These are phyloP conservation scores for Meira nashicola DNA, from an alignment of 1,284 basidiomycete species.

Conservation along the genomic window DNA sequence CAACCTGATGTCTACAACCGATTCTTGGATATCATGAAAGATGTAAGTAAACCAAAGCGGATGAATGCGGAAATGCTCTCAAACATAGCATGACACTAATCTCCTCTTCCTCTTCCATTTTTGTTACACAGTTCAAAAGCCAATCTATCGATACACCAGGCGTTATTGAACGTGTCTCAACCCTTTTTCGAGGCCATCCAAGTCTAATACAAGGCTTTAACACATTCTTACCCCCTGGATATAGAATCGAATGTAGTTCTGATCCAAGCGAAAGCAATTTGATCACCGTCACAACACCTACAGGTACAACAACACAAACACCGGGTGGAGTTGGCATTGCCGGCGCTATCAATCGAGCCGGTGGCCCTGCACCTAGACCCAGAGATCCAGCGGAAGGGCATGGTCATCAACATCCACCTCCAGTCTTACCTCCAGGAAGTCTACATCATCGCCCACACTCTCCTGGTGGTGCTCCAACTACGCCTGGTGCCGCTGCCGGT, in stretches of 20 bases:
- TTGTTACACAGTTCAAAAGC: constrained; percentile 42
- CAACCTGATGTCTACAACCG: constrained; percentile 94
- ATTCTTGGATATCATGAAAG: constrained; percentile 99
- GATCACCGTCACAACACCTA: constrained; percentile 91
- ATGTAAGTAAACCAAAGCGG: constrained; percentile 53
- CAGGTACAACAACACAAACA: constrained; percentile 66
- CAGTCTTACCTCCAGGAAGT: constrained; percentile 11
- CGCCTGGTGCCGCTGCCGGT: constrained; percentile 23
- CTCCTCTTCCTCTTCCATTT: constrained; percentile 5
- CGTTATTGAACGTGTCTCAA: constrained; percentile 93
- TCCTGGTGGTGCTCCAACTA: constrained; percentile 15
- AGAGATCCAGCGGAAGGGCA: constrained; percentile 1
- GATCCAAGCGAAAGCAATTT: constrained; percentile 63
- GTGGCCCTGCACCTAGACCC: constrained; percentile 14
- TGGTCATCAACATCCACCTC: not conserved
- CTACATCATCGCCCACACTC: constrained; percentile 7
- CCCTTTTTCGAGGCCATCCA: constrained; percentile 88
- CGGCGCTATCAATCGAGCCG: constrained; percentile 43
- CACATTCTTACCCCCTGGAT: constrained; percentile 93
- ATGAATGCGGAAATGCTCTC: not conserved
- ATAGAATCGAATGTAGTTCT: constrained; percentile 83
- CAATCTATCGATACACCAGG: constrained; percentile 86
- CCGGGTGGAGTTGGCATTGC: constrained; percentile 52
- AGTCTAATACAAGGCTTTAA: constrained; percentile 97
- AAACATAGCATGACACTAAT: constrained; percentile 8